These are phyloP conservation scores for Lachnellula cervina DNA, from an alignment of 2,329 filamentous ascomycete species.

Conservation along the genomic window DNA sequence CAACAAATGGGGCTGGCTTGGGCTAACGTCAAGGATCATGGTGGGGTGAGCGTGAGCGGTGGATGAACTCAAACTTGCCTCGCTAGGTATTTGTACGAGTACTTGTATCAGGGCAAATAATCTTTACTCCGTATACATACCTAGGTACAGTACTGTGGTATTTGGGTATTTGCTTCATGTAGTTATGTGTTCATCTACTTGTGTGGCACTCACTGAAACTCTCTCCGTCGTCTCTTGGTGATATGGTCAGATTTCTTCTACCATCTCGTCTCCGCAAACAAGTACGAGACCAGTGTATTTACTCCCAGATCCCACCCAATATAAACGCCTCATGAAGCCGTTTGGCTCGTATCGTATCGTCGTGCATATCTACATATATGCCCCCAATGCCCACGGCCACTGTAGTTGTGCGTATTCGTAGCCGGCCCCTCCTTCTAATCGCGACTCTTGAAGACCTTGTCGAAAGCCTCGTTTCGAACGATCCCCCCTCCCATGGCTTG, in stretches of 20 bases:
- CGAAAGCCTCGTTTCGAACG: conserved; percentile 69
- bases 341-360: conserved; percentile 15
- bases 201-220: neutral
- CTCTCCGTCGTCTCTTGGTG: neutral
- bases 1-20: no score
- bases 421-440: conserved; percentile 10
- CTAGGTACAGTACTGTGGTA: neutral
- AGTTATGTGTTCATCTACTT: no score
- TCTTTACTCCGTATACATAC: no score
- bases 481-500: conserved; percentile 75
- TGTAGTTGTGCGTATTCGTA: neutral
- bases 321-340: conserved; percentile 28
- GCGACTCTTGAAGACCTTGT: conserved; percentile 62
- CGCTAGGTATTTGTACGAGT: no score
- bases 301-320: conserved; percentile 15
- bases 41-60: no score
- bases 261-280: conserved; percentile 3
- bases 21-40: no score
- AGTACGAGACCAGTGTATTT: conserved; percentile 22
- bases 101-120: no score
- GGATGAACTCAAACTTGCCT: no score
- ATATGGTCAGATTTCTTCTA: conserved; percentile 6
- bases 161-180: neutral
- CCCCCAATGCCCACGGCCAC: neutral
- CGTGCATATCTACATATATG: conserved; percentile 20